Conservation (phyloP, 2,329 filamentous ascomycete species). For the Talaromyces sp. region DNA sequence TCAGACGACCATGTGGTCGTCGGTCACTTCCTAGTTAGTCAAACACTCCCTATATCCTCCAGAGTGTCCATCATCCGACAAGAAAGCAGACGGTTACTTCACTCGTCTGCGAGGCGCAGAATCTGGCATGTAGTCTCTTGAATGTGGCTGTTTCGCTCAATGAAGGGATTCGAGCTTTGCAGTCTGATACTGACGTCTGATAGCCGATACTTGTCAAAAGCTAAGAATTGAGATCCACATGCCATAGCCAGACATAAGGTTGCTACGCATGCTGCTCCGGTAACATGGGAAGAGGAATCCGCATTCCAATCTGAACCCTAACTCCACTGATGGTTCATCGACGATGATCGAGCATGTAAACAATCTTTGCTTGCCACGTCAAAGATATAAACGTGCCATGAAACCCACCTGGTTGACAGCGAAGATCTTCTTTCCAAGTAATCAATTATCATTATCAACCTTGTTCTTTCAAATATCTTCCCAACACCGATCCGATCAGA, state of each 20-base stretch:
- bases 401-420: background rate
- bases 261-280: background rate
- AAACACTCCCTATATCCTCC: too few species aligned
- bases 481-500: background rate
- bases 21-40: background rate
- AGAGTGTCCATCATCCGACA: too few species aligned
- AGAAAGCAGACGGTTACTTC: too few species aligned
- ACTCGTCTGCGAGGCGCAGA: background rate
- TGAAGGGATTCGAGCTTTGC: background rate
- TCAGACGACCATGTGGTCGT: background rate
- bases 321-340: background rate
- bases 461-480: background rate
- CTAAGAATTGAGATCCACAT: background rate
- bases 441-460: background rate
- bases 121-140: background rate
- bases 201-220: background rate
- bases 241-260: background rate
- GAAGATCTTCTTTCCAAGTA: background rate
- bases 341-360: background rate
- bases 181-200: background rate
- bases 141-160: background rate
- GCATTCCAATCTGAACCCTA: background rate
- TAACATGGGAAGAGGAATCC: background rate
- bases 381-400: background rate
- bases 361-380: background rate